Evolutionary conservation across 306 rosid genomes (phyloP), one percentile per base, ranked within the genome.

Genomic region (Quillaja saponaria): DNA sequence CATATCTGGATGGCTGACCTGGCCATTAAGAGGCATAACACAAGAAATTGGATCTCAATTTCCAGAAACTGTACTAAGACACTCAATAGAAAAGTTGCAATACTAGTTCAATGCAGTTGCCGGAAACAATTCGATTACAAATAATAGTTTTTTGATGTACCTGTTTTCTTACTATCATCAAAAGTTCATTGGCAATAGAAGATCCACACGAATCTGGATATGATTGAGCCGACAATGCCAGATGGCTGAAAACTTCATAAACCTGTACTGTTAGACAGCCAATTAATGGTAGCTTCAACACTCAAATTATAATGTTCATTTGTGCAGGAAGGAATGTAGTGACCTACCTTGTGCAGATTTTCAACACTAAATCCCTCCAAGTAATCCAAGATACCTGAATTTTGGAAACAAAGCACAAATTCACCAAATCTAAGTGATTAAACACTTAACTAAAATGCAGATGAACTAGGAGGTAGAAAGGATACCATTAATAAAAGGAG

Each of bases 311-410:
- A 9, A 20, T 42, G 21, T 42, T 16, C 21, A 19, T 33, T 37
- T 5, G 40, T 37, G 7, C 6, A 5, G 40, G 10, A 37, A 5
- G 40, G 40, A 55, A 42, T 20, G 18, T 3, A 8, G 70, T 31
- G 15, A 18, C 40, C 50, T 71, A 76, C 81, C 76, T 76, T 76
- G 64, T 76, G 77, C 61, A 76, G 38, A 71, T 71, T 58, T 46
- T 76, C 81, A 70, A 52, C 50, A 48, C 50, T 65, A 66, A 76
- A 76, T 46, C 81, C 81, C 67, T 76, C 81, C 51, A 76, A 76
- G 63, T 71, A 76, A 48, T 76, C 81, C 60, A 76, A 54, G 33
- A 76, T 70, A 45, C 81, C 81, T 76, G 55, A 49, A 59, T 51
- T 58, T 20, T 6, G 37, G 20, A 37, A 71, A 65, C 46, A 28